phyloP scores from a whole-genome alignment of 2,329 filamentous ascomycete species.

The Alternaria consortialis region DNA sequence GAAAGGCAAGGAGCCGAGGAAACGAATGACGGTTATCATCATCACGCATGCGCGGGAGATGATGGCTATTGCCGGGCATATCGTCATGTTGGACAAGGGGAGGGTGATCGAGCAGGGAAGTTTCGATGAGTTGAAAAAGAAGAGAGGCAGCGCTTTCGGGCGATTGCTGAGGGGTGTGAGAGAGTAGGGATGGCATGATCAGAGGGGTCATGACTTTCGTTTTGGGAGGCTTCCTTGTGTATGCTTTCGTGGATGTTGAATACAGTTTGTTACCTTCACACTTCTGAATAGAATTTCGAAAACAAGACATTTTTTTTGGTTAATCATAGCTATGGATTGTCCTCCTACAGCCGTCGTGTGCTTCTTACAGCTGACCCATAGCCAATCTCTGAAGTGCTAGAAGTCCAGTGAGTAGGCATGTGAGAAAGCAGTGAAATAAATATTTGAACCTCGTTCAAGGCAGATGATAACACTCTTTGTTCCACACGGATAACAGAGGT shows the following conservation, averaged over 20 bases:
- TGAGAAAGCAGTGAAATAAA: not conserved
- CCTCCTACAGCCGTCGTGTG: not conserved
- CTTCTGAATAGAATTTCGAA: not conserved
- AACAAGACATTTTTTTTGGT: not conserved
- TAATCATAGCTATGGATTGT: not conserved
- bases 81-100: conserved; percentile 77
- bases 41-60: conserved; percentile 85
- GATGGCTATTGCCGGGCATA: conserved; percentile 80
- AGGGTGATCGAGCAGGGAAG: conserved; percentile 72
- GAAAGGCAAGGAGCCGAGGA: conserved; percentile 26
- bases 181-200: conserved; percentile 2
- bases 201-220: not conserved
- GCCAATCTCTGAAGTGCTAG: not conserved
- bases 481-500: not conserved
- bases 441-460: not conserved
- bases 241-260: not conserved
- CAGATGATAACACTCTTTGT: not conserved
- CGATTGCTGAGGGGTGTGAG: conserved; percentile 52
- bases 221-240: not conserved
- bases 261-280: not conserved
- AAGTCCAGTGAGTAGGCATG: not conserved
- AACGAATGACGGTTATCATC: conserved; percentile 74
- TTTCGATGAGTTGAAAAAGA: conserved; percentile 67
- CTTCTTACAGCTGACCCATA: not conserved
- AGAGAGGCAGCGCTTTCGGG: conserved; percentile 39